Base-by-base conservation (phyloP, 371 early-diverging fungal species). In the Mortierella sp. region DNA sequence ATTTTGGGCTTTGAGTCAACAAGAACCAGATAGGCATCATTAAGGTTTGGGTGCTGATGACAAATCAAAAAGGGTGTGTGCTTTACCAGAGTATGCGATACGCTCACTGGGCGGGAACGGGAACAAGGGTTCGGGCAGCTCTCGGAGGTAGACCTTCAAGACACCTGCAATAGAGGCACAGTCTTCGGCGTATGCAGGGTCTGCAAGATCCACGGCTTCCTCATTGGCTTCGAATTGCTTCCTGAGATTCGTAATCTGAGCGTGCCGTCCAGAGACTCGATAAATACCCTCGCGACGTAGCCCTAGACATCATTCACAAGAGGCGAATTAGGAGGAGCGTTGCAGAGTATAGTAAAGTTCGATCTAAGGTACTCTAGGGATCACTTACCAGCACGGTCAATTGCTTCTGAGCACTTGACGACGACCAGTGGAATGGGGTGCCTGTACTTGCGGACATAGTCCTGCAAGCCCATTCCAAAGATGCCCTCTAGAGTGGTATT, bases 221-320 rank as follows among this genome's bases (percentile, higher is more conserved):
- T 85, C 87, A 49, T 87, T 83, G 40, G 67, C 62, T 58, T 91
- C 91, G 56, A 89, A 83, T 22, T 76, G 77, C 43, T 67, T 66
- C 27, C 81, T 83, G 17, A 91, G 70, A 14, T 80, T 67, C 57
- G 81, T 80, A 55, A 88, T 80, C 55, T 86, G 89, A 31, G 83
- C 80, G 51, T 88, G 87, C 27, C 88, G 79, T n/a, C 90, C 91
- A 1, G 88, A 85, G 2, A 91, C 77, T n/a, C 91, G 79, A 62
- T 91, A 91, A 45, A 91, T 86, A 17, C 91, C 91, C 69, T 91
- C 91, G 31, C 84, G 84, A 46, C 87, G 82, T 9, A 89, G 67
- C 9, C 89, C 89, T 67, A n/a, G n/a, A n/a, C n/a, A n/a, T n/a
- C n/a, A n/a, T n/a, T n/a, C n/a, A n/a, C n/a, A n/a, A n/a, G n/a